phyloP scores from a whole-genome alignment of 1,284 basidiomycete genomes.

The Apiotrichum akiyoshidainum region DNA sequence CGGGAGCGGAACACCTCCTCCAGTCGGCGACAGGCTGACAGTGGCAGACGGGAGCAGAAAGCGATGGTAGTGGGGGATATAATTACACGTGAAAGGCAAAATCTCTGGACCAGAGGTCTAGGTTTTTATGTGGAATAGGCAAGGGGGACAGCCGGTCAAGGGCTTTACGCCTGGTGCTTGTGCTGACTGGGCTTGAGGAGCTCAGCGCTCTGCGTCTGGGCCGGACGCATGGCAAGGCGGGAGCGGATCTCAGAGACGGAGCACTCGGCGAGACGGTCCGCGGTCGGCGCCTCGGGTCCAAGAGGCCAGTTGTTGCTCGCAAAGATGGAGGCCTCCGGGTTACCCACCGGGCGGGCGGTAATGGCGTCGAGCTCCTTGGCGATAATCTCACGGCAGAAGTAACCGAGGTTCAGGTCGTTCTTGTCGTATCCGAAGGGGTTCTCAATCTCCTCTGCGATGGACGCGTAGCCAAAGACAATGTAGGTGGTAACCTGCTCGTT shows the following conservation, averaged over 20 bases:
- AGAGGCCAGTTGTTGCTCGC: constrained; percentile 23
- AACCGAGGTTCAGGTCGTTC: constrained; percentile 45
- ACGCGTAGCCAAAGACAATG: constrained; percentile 49
- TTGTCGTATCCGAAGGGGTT: constrained; percentile 49
- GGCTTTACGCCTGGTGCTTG: no score
- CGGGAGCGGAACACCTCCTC: no score
- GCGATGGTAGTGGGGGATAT: no score
- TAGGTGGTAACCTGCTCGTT: constrained; percentile 36
- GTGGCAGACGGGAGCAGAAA: no score
- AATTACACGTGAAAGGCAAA: no score
- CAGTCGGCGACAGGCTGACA: no score
- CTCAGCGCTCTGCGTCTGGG: not conserved
- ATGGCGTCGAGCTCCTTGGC: constrained; percentile 45
- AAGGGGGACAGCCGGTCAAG: no score
- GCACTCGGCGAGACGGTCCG: constrained; percentile 4
- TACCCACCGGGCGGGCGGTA: constrained; percentile 35
- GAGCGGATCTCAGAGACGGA: constrained; percentile 8
- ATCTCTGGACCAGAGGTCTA: no score
- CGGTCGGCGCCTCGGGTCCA: constrained; percentile 15
- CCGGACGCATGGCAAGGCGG: constrained; percentile 4
- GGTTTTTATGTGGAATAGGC: no score
- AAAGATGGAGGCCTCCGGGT: constrained; percentile 42
- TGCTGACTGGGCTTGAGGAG: no score
- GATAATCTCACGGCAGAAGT: constrained; percentile 49
- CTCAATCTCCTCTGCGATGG: constrained; percentile 42